phyloP scores from a whole-genome alignment of 1,284 basidiomycete species.

The Fomitopsis betulina region DNA sequence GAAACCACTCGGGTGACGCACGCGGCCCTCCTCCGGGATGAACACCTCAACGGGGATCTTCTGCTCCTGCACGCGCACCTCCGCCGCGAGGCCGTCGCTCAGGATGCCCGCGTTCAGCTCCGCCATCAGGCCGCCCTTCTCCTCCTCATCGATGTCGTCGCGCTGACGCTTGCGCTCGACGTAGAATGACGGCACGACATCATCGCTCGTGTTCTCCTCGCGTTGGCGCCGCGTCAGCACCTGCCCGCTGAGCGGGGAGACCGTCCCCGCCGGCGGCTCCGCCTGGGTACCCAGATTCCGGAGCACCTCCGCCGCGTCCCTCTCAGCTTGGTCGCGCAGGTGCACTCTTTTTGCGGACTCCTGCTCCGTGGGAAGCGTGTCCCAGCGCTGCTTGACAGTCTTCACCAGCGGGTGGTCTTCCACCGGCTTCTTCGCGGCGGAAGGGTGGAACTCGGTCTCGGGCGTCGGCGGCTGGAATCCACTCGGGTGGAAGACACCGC shows the following conservation, averaged over 20 bases:
- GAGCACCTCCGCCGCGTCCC: slow-evolving; percentile 5
- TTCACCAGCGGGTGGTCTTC: slow-evolving; percentile 20
- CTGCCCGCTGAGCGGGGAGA: not conserved
- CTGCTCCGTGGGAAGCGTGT: slow-evolving; percentile 17
- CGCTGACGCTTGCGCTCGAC: slow-evolving; percentile 25
- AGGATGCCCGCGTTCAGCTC: slow-evolving; percentile 26
- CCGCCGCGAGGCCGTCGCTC: slow-evolving; percentile 24
- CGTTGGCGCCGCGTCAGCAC: slow-evolving; percentile 5
- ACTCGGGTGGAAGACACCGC: slow-evolving; percentile 26
- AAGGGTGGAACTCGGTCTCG: slow-evolving; percentile 22
- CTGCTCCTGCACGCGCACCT: slow-evolving; percentile 19
- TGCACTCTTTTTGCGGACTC: slow-evolving; percentile 15
- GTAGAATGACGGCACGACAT: slow-evolving; percentile 24
- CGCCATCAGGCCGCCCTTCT: slow-evolving; percentile 27
- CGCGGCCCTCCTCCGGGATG: slow-evolving; percentile 17
- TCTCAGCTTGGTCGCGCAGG: not conserved
- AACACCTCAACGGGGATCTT: slow-evolving; percentile 28
- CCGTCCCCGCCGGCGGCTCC: not conserved
- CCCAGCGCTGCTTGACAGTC: slow-evolving; percentile 25
- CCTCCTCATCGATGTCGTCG: slow-evolving; percentile 23
- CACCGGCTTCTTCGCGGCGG: slow-evolving; percentile 20
- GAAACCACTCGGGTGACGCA: slow-evolving; percentile 18
- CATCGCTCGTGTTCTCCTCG: slow-evolving; percentile 14
- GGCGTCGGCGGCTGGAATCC: slow-evolving; percentile 27
- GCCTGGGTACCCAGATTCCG: not conserved